Evolutionary conservation across 768 basidiomycete genomes (phyloP).

Genomic region (Pleurotus citrinopileatus): DNA sequence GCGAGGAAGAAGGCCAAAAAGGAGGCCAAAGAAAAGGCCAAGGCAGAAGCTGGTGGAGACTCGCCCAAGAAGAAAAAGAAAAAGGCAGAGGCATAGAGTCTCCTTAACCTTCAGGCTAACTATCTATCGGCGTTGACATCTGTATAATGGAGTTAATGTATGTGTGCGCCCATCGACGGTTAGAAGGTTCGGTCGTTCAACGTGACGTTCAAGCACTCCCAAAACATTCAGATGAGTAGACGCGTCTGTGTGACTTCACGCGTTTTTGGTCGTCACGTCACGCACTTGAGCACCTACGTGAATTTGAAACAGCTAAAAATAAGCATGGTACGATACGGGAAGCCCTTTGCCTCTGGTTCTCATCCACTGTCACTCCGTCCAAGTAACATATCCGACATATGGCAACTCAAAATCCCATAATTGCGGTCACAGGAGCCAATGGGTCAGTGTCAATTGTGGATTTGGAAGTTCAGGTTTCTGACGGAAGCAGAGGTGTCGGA

Average conservation of each 20-base stretch:
- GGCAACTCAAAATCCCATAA: slow-evolving; percentile 36
- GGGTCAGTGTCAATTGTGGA: slow-evolving; percentile 37
- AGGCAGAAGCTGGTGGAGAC: slow-evolving; percentile 31
- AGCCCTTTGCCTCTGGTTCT: slow-evolving; percentile 9
- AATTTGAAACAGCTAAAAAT: no score
- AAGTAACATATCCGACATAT: slow-evolving; percentile 29
- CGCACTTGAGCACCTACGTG: no score
- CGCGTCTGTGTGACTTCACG: slow-evolving; percentile 11
- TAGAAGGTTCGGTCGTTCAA: no score
- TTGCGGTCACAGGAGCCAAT: slow-evolving; percentile 73
- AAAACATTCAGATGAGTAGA: no score
- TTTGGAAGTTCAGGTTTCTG: not conserved
- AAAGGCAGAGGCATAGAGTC: slow-evolving; percentile 38
- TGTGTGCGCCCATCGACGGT: no score
- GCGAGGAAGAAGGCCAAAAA: slow-evolving; percentile 75
- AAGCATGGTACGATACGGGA: no score
- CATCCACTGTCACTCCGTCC: slow-evolving; percentile 1
- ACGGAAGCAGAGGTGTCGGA: slow-evolving; percentile 65
- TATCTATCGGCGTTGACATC: not conserved
- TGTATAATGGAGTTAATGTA: slow-evolving; percentile 14
- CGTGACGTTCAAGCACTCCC: no score
- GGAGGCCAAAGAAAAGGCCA: slow-evolving; percentile 50
- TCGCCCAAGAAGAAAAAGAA: slow-evolving; percentile 57
- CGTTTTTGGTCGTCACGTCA: not conserved
- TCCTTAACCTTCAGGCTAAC: not conserved